Evolutionary conservation across 352 stramenopile species (phyloP), one percentile per base, ranked within the genome.

Genomic region (Globisporangium cederbergense): DNA sequence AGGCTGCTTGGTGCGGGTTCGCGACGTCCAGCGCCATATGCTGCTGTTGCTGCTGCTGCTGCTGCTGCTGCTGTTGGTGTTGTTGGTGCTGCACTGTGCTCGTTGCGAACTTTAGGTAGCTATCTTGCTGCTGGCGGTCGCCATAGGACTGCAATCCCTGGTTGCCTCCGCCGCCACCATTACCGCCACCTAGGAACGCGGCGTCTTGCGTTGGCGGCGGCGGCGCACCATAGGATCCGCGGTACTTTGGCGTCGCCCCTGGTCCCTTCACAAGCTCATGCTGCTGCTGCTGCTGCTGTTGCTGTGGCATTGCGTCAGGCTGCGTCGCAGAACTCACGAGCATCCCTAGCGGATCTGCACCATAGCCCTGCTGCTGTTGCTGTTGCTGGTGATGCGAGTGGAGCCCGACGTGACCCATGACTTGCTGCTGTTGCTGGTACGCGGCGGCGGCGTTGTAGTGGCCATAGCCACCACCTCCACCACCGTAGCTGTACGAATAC

Each of bases 311-410:
- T 4, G 64, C 62, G 38, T 75, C 72, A 34, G 65, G 61, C 20
- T 83, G 79, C 51, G 78, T 87, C 32, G 78, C 76, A 1, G 78
- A 87, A 50, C 72, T 85, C 60, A 87, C 78, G 25, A 87, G 56
- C 74, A 85, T 84, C 1, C 78, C 78, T 18, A 87, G 68, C 13
- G 78, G 63, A 60, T 81, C 81, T 22, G 78, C 67, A 14, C 69
- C 60, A 1, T 68, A 71, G 42, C 68, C 59, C 45, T 62, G 62
- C 38, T 79, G 77, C 36, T 72, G 57, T 4, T 68, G 58, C n/a
- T 72, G 55, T 10, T 76, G 66, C 20, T 74, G 71, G 16, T 77
- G 64, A 30, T 72, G 57, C 28, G 52, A n/a, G 52, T 58, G 52
- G 25, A 58, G 52, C 11, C 52, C 52, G 16, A 58, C 52, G 32